Base-by-base conservation (phyloP, 2,329 filamentous ascomycete genomes). In the Calycina marina region DNA sequence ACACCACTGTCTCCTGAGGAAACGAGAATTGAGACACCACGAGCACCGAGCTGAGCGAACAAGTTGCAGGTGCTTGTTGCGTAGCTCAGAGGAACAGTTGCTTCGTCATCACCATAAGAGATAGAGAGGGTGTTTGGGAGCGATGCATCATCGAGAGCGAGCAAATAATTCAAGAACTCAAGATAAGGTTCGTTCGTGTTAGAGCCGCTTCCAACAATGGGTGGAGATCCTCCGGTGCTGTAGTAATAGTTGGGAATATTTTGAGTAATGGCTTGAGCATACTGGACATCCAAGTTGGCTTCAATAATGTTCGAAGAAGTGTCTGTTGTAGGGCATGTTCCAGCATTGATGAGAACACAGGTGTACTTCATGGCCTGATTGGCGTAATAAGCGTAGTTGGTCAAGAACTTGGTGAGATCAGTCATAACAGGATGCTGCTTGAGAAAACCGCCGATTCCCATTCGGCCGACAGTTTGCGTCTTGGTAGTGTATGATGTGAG, bases 131-230 rank as follows among this genome's bases (percentile, higher is more conserved):
- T 67, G 39, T 70, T 68, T 0, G 77, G 75, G 2, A 81, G 57
- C 32, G 65, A 52, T 13, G 53, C 45, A 38, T 65, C 62, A 0
- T 53, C 45, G 40, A 69, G 65, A 2, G 55, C 52, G 1, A 76
- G 61, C 2, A 78, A 50, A 50, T 70, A 69, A 35, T 68, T 61
- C 5, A 79, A 57, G 58, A 69, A 79, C 10, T 62, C 62, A 1
- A 79, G 58, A 51, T 79, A 81, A 0, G 75, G 75, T 56, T 83
- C 77, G 50, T 81, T 82, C 42, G 60, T 63, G 50, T 74, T 64
- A 51, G 58, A 32, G 41, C 51, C 42, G 6, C 32, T 32, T 4
- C 58, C 41, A 25, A 69, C 61, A 50, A 65, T 69, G 0, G 69
- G 61, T 8, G 59, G 54, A 46, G 65, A 67, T 12, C 70, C 71